A percentile compares a stretch with the other conserved stretches of the same genome.
Conservation (phyloP, 108 stramenopile genomes). For the Conticribra weissflogii region DNA sequence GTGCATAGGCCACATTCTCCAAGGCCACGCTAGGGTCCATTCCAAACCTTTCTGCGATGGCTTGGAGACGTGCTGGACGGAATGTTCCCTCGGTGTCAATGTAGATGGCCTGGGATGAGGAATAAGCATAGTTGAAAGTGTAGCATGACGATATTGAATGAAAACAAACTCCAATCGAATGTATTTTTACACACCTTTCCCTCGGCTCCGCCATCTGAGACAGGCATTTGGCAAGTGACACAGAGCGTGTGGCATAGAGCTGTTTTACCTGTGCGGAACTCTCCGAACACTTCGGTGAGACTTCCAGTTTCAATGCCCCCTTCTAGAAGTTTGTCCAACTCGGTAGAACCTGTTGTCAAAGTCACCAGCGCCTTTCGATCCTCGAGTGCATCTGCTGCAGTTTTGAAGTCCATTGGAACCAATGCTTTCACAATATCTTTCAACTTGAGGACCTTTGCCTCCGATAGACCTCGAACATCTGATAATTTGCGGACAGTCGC, state of each 20-base stretch:
- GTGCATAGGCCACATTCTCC: constrained; percentile 98
- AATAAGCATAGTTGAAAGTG: background rate
- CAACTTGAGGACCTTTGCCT: constrained; percentile 95
- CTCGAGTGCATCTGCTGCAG: constrained; percentile 92
- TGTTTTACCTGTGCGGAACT: constrained; percentile 97
- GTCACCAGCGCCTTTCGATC: constrained; percentile 86
- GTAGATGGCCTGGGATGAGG: constrained; percentile 89
- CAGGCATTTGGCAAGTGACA: constrained; percentile 97
- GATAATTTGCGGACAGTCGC: constrained; percentile 92
- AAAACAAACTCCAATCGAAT: background rate
- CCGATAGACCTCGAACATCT: constrained; percentile 97
- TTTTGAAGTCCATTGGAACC: constrained; percentile 97
- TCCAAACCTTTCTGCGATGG: constrained; percentile 98
- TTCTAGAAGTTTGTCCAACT: constrained; percentile 95
- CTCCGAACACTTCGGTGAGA: constrained; percentile 98
- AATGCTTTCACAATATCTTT: constrained; percentile 94
- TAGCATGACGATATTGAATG: background rate
- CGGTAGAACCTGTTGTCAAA: constrained; percentile 95
- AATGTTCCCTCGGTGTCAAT: constrained; percentile 99
- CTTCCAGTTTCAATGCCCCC: constrained; percentile 99
- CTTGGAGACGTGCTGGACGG: constrained; percentile 92
- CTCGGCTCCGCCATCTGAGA: constrained; percentile 98
- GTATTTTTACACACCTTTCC: constrained; percentile 62
- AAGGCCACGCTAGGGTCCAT: constrained; percentile 93
- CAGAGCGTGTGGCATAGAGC: constrained; percentile 99